A percentile compares a stretch with the other conserved stretches of the same genome.
Conservation (phyloP, 2,329 filamentous ascomycete species). For the Achaetomium macrosporum region DNA sequence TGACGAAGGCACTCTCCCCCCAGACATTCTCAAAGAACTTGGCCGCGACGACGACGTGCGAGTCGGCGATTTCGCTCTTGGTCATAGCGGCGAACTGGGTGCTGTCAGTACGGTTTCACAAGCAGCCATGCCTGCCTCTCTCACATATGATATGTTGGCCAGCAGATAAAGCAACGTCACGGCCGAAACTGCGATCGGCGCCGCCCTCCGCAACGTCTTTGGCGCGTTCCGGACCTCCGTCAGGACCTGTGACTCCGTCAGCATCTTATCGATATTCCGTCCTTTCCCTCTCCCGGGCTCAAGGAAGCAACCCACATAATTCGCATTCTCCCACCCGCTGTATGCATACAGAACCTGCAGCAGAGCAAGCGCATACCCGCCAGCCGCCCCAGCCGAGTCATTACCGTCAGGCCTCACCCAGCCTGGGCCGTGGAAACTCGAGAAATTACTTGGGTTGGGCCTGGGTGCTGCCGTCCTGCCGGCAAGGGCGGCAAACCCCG, state of each 20-base stretch:
- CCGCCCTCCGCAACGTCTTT: constrained; percentile 30
- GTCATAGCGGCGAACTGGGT: constrained; percentile 28
- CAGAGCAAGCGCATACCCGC: constrained; percentile 30
- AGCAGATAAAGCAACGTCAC: constrained; percentile 34
- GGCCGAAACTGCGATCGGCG: constrained; percentile 29
- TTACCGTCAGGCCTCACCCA: neutral
- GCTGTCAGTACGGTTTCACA: neutral
- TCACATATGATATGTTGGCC: constrained; percentile 34
- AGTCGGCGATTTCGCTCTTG: constrained; percentile 25
- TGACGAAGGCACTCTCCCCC: constrained; percentile 26
- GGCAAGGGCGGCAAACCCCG: constrained; percentile 29
- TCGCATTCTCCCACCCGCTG: constrained; percentile 37
- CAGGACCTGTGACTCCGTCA: constrained; percentile 24
- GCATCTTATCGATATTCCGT: neutral
- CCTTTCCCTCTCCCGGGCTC: neutral
- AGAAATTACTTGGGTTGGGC: constrained; percentile 24
- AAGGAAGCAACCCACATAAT: constrained; percentile 25
- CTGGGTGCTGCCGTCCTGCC: constrained; percentile 21
- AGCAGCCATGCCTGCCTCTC: neutral
- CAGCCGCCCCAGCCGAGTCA: constrained; percentile 13
- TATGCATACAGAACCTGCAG: constrained; percentile 34
- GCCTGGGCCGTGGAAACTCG: constrained; percentile 24
- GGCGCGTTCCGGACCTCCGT: constrained; percentile 30
- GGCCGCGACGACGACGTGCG: constrained; percentile 27
- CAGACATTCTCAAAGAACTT: constrained; percentile 32